phyloP scores from a whole-genome alignment of 2,329 filamentous ascomycete species.

The Colletotrichum kahawae region DNA sequence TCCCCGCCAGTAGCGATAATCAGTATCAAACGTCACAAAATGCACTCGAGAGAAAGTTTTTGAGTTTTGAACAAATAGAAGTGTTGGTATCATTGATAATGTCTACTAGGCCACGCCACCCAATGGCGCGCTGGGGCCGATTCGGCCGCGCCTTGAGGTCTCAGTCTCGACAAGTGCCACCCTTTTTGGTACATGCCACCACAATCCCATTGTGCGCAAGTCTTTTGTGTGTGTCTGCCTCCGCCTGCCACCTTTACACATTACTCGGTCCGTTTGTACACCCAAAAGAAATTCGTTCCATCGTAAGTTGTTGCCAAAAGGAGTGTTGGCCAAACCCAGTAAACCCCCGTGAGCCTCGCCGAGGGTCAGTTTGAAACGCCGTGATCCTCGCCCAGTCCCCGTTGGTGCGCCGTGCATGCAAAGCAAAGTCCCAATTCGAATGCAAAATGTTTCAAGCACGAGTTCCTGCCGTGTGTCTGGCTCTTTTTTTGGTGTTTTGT shows the following conservation, averaged over 20 bases:
- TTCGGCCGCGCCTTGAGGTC: not conserved
- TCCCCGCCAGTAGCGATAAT: not conserved
- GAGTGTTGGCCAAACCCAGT: slow-evolving; percentile 4
- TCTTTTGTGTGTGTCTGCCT: not conserved
- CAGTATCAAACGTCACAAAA: not conserved
- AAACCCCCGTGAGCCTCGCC: not conserved
- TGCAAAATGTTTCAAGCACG: slow-evolving; percentile 13
- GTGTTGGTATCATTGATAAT: slow-evolving; percentile 19
- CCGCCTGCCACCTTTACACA: slow-evolving; percentile 1
- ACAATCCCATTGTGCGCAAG: not conserved
- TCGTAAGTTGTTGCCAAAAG: slow-evolving; percentile 2
- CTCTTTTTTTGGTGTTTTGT: slow-evolving; percentile 1
- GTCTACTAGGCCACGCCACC: slow-evolving; percentile 4
- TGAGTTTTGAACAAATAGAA: slow-evolving; percentile 2
- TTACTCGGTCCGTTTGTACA: slow-evolving; percentile 11
- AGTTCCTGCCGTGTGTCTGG: not conserved
- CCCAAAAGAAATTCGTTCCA: slow-evolving; percentile 17
- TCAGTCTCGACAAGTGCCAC: not conserved
- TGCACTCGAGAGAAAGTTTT: not conserved
- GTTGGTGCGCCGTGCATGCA: slow-evolving; percentile 19
- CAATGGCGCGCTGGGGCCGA: not conserved
- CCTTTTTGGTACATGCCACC: slow-evolving; percentile 14
- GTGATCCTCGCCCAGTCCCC: slow-evolving; percentile 4
- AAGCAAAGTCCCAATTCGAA: slow-evolving; percentile 14
- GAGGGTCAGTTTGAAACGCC: slow-evolving; percentile 15